Evolutionary conservation across 192 early-diverging fungal genomes (phyloP), one percentile per base, ranked within the genome.

Genomic region (Phycomyces nitens): DNA sequence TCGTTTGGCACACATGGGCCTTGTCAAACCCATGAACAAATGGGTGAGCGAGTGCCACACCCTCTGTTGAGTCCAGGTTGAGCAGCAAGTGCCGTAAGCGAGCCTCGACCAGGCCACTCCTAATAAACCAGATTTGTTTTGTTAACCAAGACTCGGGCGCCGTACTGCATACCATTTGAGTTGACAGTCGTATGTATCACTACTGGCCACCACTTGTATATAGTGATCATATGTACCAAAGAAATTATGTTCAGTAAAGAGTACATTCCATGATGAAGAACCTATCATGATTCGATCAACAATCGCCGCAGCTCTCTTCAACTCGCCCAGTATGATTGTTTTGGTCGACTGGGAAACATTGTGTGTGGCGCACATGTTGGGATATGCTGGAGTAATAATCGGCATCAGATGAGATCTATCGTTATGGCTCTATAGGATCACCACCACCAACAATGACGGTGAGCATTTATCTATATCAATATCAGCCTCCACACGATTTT

Each of bases 21-120:
- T 82, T 77, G 42, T 89, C 80, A 52, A 84, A 83, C 62, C 84
- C 79, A 69, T 91, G 85, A 60, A 88, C 86, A 67, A 82, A 91
- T 38, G 93, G 93, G 58, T 90, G 89, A 12, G 83, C 89, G 20
- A 88, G 24, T 15, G 79, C 73, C 39, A 95, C 60, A 54, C 62
- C 39, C 5, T 82, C 76, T 0, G 81, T 73, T 15, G 44, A 56
- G 70, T 95, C 93, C 14, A 95, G 72, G 51, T 80, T 80, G 49
- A 72, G 68, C 5, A 92, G 70, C 14, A 89, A 78, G 24, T 86
- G 84, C 56, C 93, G 84, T 10, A 95, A 64, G 23, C 86, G 75
- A 20, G 92, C 89, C 69, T 95, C 93, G 1, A 92, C 82, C 56
- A 88, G 73, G 21, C 93, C 91, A 27, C 84, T 78, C 84, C 84